Conservation (phyloP, 2,329 filamentous ascomycete genomes). For the Lecanicillium sp. region DNA sequence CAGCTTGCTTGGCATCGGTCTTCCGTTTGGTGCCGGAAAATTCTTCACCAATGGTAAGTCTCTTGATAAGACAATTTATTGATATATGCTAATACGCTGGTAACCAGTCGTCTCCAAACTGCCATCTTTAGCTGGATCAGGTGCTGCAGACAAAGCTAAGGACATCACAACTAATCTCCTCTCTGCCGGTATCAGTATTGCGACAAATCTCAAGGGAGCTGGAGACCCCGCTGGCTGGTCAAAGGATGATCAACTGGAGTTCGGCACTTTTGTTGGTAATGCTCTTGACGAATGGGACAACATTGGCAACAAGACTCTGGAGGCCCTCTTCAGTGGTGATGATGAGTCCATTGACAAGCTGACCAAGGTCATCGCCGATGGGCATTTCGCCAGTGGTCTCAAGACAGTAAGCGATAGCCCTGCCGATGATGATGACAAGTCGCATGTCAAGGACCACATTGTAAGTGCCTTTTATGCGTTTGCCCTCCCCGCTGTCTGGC, state of each 20-base stretch:
- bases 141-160: constrained; percentile 15
- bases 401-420: background rate
- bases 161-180: constrained; percentile 19
- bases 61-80: too few relatives aligned
- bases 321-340: constrained; percentile 17
- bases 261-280: constrained; percentile 20
- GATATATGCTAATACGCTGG: too few relatives aligned
- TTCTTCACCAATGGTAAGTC: constrained; percentile 21
- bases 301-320: constrained; percentile 9
- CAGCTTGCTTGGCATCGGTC: constrained; percentile 19
- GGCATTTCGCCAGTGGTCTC: constrained; percentile 18
- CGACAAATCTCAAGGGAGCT: constrained; percentile 15
- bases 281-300: constrained; percentile 19
- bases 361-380: constrained; percentile 17
- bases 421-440: background rate
- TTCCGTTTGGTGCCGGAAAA: constrained; percentile 13
- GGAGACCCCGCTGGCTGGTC: constrained; percentile 16
- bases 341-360: constrained; percentile 15
- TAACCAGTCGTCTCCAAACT: constrained; percentile 1
- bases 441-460: constrained; percentile 9
- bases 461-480: constrained; percentile 20
- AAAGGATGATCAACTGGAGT: constrained; percentile 15
- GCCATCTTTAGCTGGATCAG: constrained; percentile 12
- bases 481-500: constrained; percentile 24
- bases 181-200: constrained; percentile 17